Conservation (phyloP, 2,329 filamentous ascomycete species). For the Beauveria caledonica region DNA sequence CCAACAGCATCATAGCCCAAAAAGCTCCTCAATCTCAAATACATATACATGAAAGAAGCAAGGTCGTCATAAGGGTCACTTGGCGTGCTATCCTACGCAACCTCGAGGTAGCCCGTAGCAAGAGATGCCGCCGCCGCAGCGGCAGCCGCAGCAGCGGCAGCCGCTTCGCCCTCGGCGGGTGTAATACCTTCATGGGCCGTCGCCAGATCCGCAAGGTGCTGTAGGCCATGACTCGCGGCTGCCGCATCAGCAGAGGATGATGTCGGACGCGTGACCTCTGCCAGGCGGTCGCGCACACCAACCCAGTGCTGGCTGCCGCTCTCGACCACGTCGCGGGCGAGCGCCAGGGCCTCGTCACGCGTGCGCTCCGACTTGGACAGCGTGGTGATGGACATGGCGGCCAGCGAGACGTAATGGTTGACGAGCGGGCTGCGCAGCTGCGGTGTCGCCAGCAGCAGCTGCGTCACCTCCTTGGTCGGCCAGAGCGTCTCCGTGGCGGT, state of each 20-base stretch:
- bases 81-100: conserved; percentile 15
- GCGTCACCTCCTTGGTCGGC: conserved; percentile 49
- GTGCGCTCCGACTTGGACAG: conserved; percentile 47
- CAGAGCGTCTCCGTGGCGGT: conserved; percentile 51
- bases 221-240: conserved; percentile 45
- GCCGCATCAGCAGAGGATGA: conserved; percentile 26
- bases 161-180: conserved; percentile 19
- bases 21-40: background rate
- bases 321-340: conserved; percentile 49
- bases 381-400: conserved; percentile 52
- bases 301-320: conserved; percentile 48
- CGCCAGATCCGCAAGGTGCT: conserved; percentile 52
- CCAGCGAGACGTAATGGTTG: conserved; percentile 57
- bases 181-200: conserved; percentile 32
- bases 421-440: conserved; percentile 54
- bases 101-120: conserved; percentile 28
- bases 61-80: background rate
- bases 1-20: background rate
- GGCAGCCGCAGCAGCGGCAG: conserved; percentile 18
- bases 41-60: background rate
- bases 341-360: conserved; percentile 46
- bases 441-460: conserved; percentile 47
- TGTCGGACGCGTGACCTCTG: conserved; percentile 26
- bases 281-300: conserved; percentile 38
- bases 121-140: conserved; percentile 26